phyloP scores from a whole-genome alignment of 1,139 yeast genomes.

The Candida tetrigidarum region DNA sequence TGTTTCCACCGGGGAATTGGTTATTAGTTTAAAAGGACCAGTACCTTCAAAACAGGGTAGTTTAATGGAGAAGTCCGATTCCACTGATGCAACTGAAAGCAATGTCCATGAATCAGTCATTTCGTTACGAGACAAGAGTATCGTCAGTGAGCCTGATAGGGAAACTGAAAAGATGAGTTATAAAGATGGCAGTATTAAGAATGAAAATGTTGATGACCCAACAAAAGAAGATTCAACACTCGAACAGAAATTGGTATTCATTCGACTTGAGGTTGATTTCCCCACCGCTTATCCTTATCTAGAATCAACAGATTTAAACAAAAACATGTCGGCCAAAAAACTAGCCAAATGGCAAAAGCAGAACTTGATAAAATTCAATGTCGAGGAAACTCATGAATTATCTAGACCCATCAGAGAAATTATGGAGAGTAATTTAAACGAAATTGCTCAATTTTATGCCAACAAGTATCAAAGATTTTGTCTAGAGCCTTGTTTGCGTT shows the following conservation, averaged over 20 bases:
- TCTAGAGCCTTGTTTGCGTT: slow-evolving; percentile 79
- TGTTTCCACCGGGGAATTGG: slow-evolving; percentile 81
- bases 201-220: slow-evolving; percentile 14
- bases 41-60: slow-evolving; percentile 36
- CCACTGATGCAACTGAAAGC: slow-evolving; percentile 7
- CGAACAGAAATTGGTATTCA: slow-evolving; percentile 65
- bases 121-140: slow-evolving; percentile 12
- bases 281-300: slow-evolving; percentile 73
- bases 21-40: slow-evolving; percentile 81
- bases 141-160: slow-evolving; percentile 14
- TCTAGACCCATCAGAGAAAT: slow-evolving; percentile 48
- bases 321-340: slow-evolving; percentile 22
- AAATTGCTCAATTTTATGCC: slow-evolving; percentile 62
- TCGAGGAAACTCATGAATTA: slow-evolving; percentile 81
- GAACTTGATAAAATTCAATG: slow-evolving; percentile 47
- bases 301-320: slow-evolving; percentile 44
- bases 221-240: slow-evolving; percentile 11
- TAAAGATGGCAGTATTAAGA: slow-evolving; percentile 10
- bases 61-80: slow-evolving; percentile 3
- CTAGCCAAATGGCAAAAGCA: slow-evolving; percentile 26
- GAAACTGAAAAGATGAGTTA: slow-evolving; percentile 8
- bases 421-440: slow-evolving; percentile 53
- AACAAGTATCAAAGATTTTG: slow-evolving; percentile 64
- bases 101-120: slow-evolving; percentile 7
- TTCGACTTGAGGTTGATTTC: slow-evolving; percentile 68